These are phyloP conservation scores for Basipetospora chlamydospora DNA, from an alignment of 2,329 filamentous ascomycete species.

Conservation along the genomic window DNA sequence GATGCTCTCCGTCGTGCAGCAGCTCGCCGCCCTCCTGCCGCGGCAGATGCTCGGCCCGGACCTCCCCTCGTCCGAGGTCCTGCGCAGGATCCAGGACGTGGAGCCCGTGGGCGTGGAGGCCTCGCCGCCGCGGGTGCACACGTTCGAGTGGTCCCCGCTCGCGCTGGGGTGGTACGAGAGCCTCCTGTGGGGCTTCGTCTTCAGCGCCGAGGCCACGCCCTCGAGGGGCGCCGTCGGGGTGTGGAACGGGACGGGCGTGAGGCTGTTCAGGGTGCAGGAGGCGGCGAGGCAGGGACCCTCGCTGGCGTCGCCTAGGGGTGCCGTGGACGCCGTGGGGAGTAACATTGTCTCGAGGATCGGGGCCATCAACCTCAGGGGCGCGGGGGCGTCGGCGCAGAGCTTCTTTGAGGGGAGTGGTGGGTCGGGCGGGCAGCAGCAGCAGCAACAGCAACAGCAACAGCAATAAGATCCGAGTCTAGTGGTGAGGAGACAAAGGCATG, in stretches of 20 bases:
- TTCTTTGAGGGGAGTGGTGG: background rate
- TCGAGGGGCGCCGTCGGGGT: conserved; percentile 78
- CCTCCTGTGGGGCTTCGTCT: conserved; percentile 84
- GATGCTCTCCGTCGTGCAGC: conserved; percentile 60
- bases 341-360: conserved; percentile 80
- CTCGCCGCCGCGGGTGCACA: conserved; percentile 61
- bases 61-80: conserved; percentile 26
- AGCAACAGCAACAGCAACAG: background rate
- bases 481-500: background rate
- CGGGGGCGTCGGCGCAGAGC: background rate
- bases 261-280: conserved; percentile 80
- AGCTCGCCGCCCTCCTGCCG: conserved; percentile 44
- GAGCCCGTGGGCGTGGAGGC: conserved; percentile 61
- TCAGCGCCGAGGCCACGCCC: conserved; percentile 77
- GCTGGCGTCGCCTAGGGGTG: conserved; percentile 70
- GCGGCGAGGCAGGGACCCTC: conserved; percentile 67
- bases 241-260: conserved; percentile 84
- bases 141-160: conserved; percentile 87
- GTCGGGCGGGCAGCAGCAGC: background rate
- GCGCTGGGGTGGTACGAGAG: conserved; percentile 94
- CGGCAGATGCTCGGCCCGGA: conserved; percentile 30
- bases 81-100: conserved; percentile 43
- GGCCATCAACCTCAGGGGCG: conserved; percentile 55
- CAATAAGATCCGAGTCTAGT: too few species aligned
- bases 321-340: conserved; percentile 84